Base-by-base conservation (phyloP, 306 rosid genomes). In the Astragalus membranaceus region DNA sequence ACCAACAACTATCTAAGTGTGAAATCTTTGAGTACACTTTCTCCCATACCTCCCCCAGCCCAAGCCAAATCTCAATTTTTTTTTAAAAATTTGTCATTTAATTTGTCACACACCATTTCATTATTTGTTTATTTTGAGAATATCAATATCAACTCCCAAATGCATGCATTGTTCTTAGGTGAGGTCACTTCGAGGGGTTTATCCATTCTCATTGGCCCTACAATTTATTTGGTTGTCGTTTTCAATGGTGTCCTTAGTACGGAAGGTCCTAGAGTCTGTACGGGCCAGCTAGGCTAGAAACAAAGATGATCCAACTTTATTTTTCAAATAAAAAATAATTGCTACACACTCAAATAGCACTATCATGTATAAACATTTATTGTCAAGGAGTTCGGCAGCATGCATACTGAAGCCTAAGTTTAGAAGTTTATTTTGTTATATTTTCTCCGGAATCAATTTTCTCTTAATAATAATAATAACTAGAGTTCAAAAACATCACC, bases 201-300 rank as follows among this genome's bases (percentile, higher is more conserved):
- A 76, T 43, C 33, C 49, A 13, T 48, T 70, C 39, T 13, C 42
- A 9, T 52, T 51, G 84, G 74, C 32, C 86, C 80, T 67, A 81
- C 84, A 56, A 16, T 46, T 72, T 61, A 75, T 78, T 66, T 63
- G 51, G 5, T 29, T 64, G 85, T 79, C 67, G 76, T 69, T 67
- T 77, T 71, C 67, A 60, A 20, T 5, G 48, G 50, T 66, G 43
- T 77, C 7, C 10, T 20, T 59, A 36, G 92, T 90, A 90, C 92
- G 92, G 90, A 85, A 79, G 69, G 63, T 72, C 83, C 4, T 48
- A 13, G 17, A 63, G 67, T 71, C 74, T 83, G 91, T 90, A 85
- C 88, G 84, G 84, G 85, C 85, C 89, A 84, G 87, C 57, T 74
- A 56, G 69, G 81, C 61, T 32, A 76, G 83, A 82, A 55, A 55